These are phyloP conservation scores for Neofusicoccum umdonicola DNA, from an alignment of 2,329 filamentous ascomycete species.

Conservation along the genomic window DNA sequence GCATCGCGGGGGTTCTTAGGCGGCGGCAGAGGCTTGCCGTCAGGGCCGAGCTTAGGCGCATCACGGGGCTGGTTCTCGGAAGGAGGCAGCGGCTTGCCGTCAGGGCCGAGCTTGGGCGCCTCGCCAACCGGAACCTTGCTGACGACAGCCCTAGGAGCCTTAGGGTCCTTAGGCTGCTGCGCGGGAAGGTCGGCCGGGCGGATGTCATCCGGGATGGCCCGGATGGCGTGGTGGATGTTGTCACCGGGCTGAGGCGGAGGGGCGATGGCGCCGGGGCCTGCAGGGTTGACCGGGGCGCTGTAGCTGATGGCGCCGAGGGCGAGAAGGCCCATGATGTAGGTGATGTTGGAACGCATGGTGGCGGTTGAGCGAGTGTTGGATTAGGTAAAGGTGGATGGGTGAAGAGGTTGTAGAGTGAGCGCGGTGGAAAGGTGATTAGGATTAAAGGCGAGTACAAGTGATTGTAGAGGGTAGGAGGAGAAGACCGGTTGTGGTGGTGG, in stretches of 20 bases:
- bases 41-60: neutral
- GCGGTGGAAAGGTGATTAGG: neutral
- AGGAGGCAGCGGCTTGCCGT: neutral
- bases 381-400: neutral
- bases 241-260: neutral
- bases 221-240: neutral
- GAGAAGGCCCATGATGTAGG: conserved; percentile 16
- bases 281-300: conserved; percentile 1
- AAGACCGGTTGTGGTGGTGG: neutral
- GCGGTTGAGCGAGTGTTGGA: neutral
- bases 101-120: neutral
- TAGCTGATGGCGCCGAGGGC: conserved; percentile 15
- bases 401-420: neutral
- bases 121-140: neutral
- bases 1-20: neutral
- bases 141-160: neutral
- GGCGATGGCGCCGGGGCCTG: neutral
- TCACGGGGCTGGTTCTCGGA: neutral
- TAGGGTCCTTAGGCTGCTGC: conserved; percentile 1
- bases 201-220: neutral
- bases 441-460: conserved; percentile 1
- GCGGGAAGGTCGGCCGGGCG: neutral
- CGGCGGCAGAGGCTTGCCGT: neutral
- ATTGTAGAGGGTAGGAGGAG: neutral
- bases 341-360: conserved; percentile 14